Evolutionary conservation across 441 rosid genomes (phyloP).

Genomic region (Populus hybrid): DNA sequence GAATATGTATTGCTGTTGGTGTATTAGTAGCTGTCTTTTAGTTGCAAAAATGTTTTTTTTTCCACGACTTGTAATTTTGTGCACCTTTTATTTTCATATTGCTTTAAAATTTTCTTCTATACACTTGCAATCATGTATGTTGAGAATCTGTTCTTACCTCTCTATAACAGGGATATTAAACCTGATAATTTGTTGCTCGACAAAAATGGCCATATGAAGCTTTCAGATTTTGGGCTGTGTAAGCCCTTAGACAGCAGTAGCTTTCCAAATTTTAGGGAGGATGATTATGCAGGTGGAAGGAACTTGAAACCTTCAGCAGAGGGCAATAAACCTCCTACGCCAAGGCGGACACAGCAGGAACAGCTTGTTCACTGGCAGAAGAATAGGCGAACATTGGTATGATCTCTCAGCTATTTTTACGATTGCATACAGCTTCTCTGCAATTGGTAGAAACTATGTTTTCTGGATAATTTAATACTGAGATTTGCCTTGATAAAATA

Average conservation of each 20-base stretch:
- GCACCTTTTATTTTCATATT: neutral
- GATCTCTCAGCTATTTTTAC: neutral
- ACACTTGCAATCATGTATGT: neutral
- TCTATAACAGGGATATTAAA: constrained; percentile 61
- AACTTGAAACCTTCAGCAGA: constrained; percentile 18
- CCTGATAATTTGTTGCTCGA: constrained; percentile 86
- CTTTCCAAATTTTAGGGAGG: constrained; percentile 42
- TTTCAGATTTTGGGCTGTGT: constrained; percentile 84
- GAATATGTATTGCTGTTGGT: neutral
- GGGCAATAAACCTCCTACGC: constrained; percentile 36
- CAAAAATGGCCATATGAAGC: constrained; percentile 65
- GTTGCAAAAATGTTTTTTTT: neutral
- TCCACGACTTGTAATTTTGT: neutral
- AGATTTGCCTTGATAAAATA: neutral
- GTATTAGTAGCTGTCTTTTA: neutral
- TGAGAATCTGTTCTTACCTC: neutral
- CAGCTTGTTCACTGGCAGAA: constrained; percentile 83
- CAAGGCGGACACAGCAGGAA: constrained; percentile 71
- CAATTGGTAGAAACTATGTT: neutral
- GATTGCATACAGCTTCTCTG: neutral
- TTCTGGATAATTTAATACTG: neutral
- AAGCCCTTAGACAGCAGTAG: constrained; percentile 78
- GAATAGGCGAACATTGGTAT: constrained; percentile 69
- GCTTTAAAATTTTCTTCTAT: neutral
- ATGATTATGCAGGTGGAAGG: constrained; percentile 45